Conservation (phyloP, 331 rosid genomes). For the Pyrus hybrid region DNA sequence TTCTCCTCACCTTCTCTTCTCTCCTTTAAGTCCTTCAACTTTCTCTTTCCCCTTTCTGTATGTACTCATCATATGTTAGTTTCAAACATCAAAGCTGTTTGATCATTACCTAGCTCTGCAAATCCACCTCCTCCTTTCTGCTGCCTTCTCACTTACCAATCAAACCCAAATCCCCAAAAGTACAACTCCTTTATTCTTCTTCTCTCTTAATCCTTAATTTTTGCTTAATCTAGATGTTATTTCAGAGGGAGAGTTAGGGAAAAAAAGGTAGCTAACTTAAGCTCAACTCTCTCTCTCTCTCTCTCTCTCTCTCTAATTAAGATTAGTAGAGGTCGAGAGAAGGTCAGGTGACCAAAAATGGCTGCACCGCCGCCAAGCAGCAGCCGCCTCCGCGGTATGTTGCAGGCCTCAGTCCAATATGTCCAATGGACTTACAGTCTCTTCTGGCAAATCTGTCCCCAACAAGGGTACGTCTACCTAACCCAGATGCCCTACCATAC, state of each 20-base stretch:
- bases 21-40: background rate
- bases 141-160: background rate
- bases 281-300: background rate
- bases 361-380: conserved; percentile 38
- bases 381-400: conserved; percentile 55
- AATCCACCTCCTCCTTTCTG: background rate
- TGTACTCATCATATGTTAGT: background rate
- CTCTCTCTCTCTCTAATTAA: background rate
- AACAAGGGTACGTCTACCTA: conserved; percentile 48
- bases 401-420: conserved; percentile 90
- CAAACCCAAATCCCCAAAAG: conserved; percentile 1
- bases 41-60: background rate
- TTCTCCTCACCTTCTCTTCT: conserved; percentile 14
- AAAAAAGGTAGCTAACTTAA: background rate
- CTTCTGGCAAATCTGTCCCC: conserved; percentile 87
- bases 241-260: background rate
- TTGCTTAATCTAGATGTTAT: background rate
- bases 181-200: background rate
- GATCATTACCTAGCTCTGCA: background rate
- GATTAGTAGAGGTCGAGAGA: background rate
- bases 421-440: conserved; percentile 95
- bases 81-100: background rate
- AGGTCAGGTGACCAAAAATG: conserved; percentile 23
- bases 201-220: background rate
- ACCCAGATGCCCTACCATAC: background rate